Evolutionary conservation across 352 stramenopile species (phyloP), one percentile per base, ranked within the genome.

Genomic region (Plasmopara muralis): DNA sequence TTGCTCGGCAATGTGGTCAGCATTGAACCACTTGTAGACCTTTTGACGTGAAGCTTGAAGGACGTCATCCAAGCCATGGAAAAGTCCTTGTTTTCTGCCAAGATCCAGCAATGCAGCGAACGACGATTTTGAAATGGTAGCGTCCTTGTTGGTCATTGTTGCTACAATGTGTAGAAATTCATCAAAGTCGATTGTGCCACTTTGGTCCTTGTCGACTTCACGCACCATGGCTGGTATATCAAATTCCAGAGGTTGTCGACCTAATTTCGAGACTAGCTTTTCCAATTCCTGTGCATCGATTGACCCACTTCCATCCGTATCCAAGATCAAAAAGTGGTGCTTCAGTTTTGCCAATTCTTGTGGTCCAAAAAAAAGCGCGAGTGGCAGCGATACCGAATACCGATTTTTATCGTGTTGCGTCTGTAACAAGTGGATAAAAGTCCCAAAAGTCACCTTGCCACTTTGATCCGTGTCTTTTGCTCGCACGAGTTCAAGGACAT

Each of bases 91-190:
- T 0, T 75, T 74, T 38, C 88, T 84, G 8, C 80, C 75, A 18
- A 87, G 14, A 33, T 70, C 57, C 42, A 90, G 49, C 13, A 88
- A 48, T 15, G 62, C 44, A 0, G 73, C 80, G 43, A 90, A 86
- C 2, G 59, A 69, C 14, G 71, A 64, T 16, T 60, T 71, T 29
- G 55, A 55, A 1, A 39, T 53, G 4, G 43, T 52, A 10, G 68
- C 62, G 8, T 64, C 61, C 20, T 63, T 60, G 42, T 78, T 74
- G 38, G 66, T 73, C 74, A 88, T 85, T 30, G 20, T 64, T 9
- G 72, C 65, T 14, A 88, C 68, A 41, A 88, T 82, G 53, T 84
- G 70, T 35, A 85, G 47, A 55, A 88, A 88, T 60, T 85, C 74
- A 51, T 79, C 83, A 48, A 85, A 88, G 43, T 75, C 72, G 43